A percentile compares a stretch with the other conserved stretches of the same genome.
Evolutionary conservation across 75 land plant genomes (phyloP).

Genomic region (Pseudotsuga menziesii): DNA sequence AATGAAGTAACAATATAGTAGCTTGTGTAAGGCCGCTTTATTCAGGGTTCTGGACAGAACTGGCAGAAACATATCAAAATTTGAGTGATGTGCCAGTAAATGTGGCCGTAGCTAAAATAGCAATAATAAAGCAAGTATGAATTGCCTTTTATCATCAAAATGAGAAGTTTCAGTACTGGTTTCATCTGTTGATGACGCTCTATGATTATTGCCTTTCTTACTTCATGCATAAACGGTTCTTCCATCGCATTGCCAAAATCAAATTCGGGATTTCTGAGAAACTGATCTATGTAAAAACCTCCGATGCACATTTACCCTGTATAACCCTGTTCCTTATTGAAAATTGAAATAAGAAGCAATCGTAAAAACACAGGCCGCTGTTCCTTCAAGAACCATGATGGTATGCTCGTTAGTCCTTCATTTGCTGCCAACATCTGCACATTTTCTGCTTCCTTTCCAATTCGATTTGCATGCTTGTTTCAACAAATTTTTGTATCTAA

Average conservation of each 20-base stretch:
- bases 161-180: slow-evolving; percentile 14
- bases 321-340: slow-evolving; percentile 28
- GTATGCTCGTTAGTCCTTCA: slow-evolving; percentile 12
- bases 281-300: slow-evolving; percentile 45
- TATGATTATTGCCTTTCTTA: slow-evolving; percentile 43
- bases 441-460: slow-evolving; percentile 23
- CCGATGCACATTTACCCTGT: slow-evolving; percentile 43
- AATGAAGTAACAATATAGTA: slow-evolving; percentile 40
- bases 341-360: slow-evolving; percentile 19
- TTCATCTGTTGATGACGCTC: slow-evolving; percentile 21
- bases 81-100: slow-evolving; percentile 27
- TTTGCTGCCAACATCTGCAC: slow-evolving; percentile 15
- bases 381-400: slow-evolving; percentile 28
- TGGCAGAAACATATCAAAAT: slow-evolving; percentile 45
- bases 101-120: slow-evolving; percentile 39
- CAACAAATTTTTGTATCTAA: no score
- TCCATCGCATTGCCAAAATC: slow-evolving; percentile 33
- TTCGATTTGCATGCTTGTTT: no score
- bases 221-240: slow-evolving; percentile 37
- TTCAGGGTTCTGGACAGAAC: slow-evolving; percentile 15
- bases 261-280: slow-evolving; percentile 37
- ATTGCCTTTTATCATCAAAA: slow-evolving; percentile 43
- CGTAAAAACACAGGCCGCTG: slow-evolving; percentile 28
- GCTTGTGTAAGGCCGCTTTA: slow-evolving; percentile 40
- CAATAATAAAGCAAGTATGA: slow-evolving; percentile 30